Base-by-base conservation (phyloP, 2,329 filamentous ascomycete species). In the Talaromyces sp. region DNA sequence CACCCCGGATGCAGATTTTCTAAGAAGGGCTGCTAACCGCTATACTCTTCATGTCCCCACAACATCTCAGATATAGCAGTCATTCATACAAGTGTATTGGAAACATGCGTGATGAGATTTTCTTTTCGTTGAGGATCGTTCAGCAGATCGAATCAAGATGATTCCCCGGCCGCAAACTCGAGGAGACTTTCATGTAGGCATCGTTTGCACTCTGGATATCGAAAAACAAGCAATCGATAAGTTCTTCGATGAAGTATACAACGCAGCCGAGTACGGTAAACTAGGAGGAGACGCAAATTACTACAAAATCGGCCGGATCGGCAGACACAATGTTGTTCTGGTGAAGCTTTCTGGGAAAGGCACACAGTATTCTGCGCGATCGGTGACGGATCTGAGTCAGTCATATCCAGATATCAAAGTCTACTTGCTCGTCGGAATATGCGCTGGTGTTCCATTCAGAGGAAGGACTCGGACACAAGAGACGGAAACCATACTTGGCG, bases 401-500 rank as follows among this genome's bases (percentile, higher is more conserved):
- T 61, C 31, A 10, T 65, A 52, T 45, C n/a, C 43, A 0, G 27
- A 27, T 33, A 61, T 65, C 45, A 50, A 56, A 31, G 57, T 65
- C 35, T 50, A 27, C 35, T 19, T 65, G 41, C 49, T 59, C 17
- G 58, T 65, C 15, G 63, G 63, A 3, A 58, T 63, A 45, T 63
- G 61, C 27, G 61, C 50, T 13, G 61, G 61, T 10, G 61, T 63
- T 13, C 61, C 61, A 2, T 63, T 63, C 31, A 37, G 39, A 27
- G 25, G 25, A 15, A 43, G 47, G 11, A n/a, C 60, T n/a, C 35
- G 41, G 11, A 39, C 39, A 8, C 5, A n/a, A n/a, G 61, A 37
- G 10, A 64, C 54, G 5, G 69, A 73, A 43, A 70, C 73, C 47
- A 61, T 70, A 4, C 70, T 77, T 6, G 74, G 74, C 9, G 73